Base-by-base conservation (phyloP, 192 early-diverging fungal genomes). In the Gaertneriomyces semiglobifer region DNA sequence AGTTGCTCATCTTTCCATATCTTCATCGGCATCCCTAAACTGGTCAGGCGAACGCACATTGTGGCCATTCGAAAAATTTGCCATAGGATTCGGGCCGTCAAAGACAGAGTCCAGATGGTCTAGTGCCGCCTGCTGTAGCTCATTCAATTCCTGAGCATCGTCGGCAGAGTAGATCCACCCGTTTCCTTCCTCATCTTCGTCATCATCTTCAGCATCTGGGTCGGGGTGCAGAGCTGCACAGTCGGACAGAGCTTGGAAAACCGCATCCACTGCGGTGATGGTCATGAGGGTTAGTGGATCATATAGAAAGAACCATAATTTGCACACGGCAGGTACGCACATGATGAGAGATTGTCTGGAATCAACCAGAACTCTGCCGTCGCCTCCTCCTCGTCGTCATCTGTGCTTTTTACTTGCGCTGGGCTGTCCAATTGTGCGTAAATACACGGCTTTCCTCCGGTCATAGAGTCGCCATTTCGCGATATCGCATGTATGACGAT, bases 181-280 rank as follows among this genome's bases (percentile, higher is more conserved):
- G 3, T 71, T 76, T 5, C 69, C 65, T 11, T 84, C 78, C 11
- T 68, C 75, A 14, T 60, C 51, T 6, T 63, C 74, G 0, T 73
- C 75, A 41, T 77, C 69, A 7, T 78, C 73, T 41, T 73, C 71
- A 58, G 66, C 72, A 33, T 81, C 77, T 51, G 77, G 69, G 62
- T 90, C 88, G n/a, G 87, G 88, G 57, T 90, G 88, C 1, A 88
- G 69, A 4, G 83, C 80, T 3, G 86, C 85, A 63, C 88, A 90
- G 14, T 86, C 76, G 5, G 86, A 82, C 44, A 90, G 56, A 40
- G 82, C 84, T 52, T 84, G 73, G 77, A 82, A 90, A 18, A 90
- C 80, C 9, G 72, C 68, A 25, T 90, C 88, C 76, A 90, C 88
- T 89, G 25, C 2, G 25, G 25, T 33, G 2, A 33, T 33, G 2